Evolutionary conservation across 371 early-diverging fungal genomes (phyloP), one percentile per base, ranked within the genome.

Genomic region (Scutellospora calospora): DNA sequence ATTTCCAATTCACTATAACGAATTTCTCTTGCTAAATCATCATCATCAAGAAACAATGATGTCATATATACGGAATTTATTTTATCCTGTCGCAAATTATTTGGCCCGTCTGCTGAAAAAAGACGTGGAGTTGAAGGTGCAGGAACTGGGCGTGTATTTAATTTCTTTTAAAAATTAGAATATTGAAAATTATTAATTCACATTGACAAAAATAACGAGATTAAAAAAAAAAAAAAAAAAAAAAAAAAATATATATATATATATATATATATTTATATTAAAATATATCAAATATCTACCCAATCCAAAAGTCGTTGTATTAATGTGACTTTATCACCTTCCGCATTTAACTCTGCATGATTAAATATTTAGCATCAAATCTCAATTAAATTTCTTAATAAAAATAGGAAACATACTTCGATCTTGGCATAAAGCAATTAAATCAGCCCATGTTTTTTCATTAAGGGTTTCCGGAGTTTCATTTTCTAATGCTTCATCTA

Each of bases 381-480:
- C 4, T 25, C 16, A 35, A 33, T 41, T 33, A 54, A 63, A 25
- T 14, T 2, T 16, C 11, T 54, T 20, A 59, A 27, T 3, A 81
- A 6, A 45, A 1, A n/a, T n/a, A n/a, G 55, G n/a, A 52, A 18
- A 80, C 85, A 76, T 85, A 91, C 92, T 91, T 88, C 93, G 86
- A 77, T 93, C 93, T 82, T 91, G 93, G 83, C 94, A 94, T 75
- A 91, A 87, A 55, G 91, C 91, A 54, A 94, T 91, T 35, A 94
- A 83, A 82, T 94, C 93, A 2, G 93, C 94, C 75, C 90, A 87
- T 79, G 90, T 86, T 81, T 91, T 87, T 59, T 88, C 87, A 81
- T 88, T 86, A 1, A 94, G 86, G 3, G 87, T 85, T 35, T n/a
- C 81, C 83, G 85, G 83, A 66, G 86, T 88, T 76, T 90, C 90